Evolutionary conservation across 1,139 yeast species (phyloP).

Genomic region (Blastobotrys capitulatus): DNA sequence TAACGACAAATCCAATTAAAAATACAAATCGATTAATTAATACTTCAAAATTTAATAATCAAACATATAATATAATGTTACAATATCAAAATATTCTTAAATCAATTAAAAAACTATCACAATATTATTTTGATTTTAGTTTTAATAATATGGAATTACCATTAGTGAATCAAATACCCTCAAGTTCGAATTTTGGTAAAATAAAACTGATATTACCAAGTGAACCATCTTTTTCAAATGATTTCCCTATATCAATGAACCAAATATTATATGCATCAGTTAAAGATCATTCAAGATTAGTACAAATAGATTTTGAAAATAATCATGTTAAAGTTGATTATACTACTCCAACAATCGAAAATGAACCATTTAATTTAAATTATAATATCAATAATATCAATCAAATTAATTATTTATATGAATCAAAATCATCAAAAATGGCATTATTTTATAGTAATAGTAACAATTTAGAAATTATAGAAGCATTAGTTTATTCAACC

Average conservation of each 20-base stretch:
- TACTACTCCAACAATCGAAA: background rate
- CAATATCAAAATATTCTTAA: background rate
- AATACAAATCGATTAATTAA: conserved; percentile 4
- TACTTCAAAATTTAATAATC: background rate
- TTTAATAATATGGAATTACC: background rate
- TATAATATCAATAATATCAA: background rate
- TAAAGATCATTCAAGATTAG: background rate
- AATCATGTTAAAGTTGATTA: background rate
- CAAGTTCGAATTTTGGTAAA: background rate
- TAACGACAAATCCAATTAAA: background rate
- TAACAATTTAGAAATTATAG: background rate
- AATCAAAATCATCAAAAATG: background rate
- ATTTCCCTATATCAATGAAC: background rate
- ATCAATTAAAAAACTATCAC: background rate
- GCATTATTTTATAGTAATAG: background rate
- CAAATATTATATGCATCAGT: conserved; percentile 2
- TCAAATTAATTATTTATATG: background rate
- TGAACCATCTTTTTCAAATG: conserved; percentile 6
- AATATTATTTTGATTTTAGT: no score
- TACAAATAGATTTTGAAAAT: background rate
- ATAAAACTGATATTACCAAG: background rate
- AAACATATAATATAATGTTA: background rate
- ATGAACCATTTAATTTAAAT: background rate
- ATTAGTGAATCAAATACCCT: conserved; percentile 1
- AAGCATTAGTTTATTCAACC: background rate